These are phyloP conservation scores for Pisolithus orientalis DNA, from an alignment of 768 basidiomycete genomes.

Conservation along the genomic window DNA sequence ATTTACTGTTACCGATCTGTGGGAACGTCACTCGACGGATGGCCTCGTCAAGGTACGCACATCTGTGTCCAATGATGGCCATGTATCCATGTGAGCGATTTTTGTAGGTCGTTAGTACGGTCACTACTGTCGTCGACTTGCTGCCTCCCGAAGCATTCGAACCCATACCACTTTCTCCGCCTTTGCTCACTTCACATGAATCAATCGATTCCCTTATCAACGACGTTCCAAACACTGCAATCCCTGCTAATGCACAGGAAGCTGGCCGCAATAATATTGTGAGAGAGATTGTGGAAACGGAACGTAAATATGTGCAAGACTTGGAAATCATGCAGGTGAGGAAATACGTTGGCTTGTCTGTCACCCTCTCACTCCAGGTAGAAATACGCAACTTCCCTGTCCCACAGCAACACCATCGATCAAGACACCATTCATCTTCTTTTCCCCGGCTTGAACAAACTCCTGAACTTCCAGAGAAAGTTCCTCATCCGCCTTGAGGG, in stretches of 20 bases:
- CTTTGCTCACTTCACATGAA: conserved; percentile 47
- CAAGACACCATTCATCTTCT: conserved; percentile 94
- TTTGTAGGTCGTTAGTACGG: conserved; percentile 79
- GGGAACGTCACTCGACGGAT: conserved; percentile 86
- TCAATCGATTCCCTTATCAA: conserved; percentile 51
- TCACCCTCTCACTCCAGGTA: conserved; percentile 28
- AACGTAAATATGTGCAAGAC: conserved; percentile 95
- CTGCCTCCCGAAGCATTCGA: conserved; percentile 68
- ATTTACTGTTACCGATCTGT: conserved; percentile 89
- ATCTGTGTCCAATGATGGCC: not conserved
- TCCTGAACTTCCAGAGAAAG: conserved; percentile 93
- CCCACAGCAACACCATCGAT: conserved; percentile 79
- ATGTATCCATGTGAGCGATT: conserved; percentile 1
- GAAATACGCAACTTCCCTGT: conserved; percentile 85
- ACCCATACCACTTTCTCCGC: conserved; percentile 51
- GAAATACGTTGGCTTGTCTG: conserved; percentile 4
- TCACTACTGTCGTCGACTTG: conserved; percentile 74
- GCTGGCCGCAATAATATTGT: conserved; percentile 71
- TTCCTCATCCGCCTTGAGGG: conserved; percentile 88
- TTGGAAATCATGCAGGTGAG: conserved; percentile 92
- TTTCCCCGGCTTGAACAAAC: conserved; percentile 90
- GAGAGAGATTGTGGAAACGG: conserved; percentile 88
- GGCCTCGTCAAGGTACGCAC: conserved; percentile 85
- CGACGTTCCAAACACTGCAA: conserved; percentile 34
- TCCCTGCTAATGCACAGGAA: conserved; percentile 53